A percentile compares a stretch with the other conserved stretches of the same genome.
Evolutionary conservation across 2,329 filamentous ascomycete species (phyloP).

Genomic region (Stachybotrys chlorohalonatus): DNA sequence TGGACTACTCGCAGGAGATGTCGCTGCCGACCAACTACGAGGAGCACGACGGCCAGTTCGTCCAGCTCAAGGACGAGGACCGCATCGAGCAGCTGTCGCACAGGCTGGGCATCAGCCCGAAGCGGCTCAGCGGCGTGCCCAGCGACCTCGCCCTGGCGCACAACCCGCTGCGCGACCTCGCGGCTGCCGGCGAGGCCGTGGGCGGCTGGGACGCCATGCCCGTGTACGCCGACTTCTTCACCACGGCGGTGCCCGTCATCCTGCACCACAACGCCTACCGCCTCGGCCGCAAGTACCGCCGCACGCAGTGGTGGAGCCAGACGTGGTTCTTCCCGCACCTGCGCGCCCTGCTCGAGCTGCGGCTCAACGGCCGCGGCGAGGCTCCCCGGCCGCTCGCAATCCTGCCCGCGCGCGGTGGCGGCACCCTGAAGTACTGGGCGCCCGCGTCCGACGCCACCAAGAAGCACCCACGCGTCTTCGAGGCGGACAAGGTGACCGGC

Average conservation of each 20-base stretch:
- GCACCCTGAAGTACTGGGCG: conserved; percentile 1
- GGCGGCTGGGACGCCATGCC: conserved; percentile 10
- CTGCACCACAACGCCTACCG: conserved; percentile 11
- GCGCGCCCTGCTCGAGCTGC: not conserved
- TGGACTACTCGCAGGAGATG: conserved; percentile 19
- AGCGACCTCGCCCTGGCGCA: conserved; percentile 9
- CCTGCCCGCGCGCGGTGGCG: not conserved
- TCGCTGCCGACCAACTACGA: conserved; percentile 19
- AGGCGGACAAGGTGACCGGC: not conserved
- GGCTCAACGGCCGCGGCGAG: not conserved
- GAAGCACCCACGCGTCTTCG: not conserved
- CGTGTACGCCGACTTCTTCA: conserved; percentile 14
- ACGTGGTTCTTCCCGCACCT: conserved; percentile 14
- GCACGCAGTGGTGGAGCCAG: conserved; percentile 13
- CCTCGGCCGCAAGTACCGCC: conserved; percentile 9
- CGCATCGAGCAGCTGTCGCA: conserved; percentile 9
- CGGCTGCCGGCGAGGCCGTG: not conserved
- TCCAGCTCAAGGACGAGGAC: conserved; percentile 8
- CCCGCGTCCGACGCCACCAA: not conserved
- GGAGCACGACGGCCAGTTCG: conserved; percentile 15
- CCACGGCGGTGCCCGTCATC: conserved; percentile 7
- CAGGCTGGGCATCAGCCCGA: conserved; percentile 11
- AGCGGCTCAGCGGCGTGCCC: conserved; percentile 12
- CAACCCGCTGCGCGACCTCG: conserved; percentile 4
- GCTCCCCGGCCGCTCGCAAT: not conserved